These are phyloP conservation scores for Nemania serpens DNA, from an alignment of 2,329 filamentous ascomycete species.

Conservation along the genomic window DNA sequence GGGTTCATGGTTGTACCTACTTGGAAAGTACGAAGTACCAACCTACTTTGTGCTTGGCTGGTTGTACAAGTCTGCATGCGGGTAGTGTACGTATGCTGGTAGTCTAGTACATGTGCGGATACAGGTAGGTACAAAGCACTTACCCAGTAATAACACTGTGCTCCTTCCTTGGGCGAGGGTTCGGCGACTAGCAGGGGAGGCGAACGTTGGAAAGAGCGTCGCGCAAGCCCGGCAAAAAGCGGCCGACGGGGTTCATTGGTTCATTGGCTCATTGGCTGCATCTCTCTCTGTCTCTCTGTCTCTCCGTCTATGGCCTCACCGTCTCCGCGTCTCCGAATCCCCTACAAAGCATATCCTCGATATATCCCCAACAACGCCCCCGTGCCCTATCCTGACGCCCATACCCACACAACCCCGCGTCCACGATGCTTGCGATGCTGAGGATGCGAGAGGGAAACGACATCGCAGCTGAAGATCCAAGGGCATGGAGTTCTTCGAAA, in stretches of 20 bases:
- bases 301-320: slow-evolving; percentile 1
- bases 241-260: not conserved
- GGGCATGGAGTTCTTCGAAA: slow-evolving; percentile 43
- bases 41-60: not conserved
- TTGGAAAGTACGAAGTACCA: not conserved
- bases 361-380: no score
- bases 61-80: no score
- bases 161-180: not conserved
- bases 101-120: no score
- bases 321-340: not conserved
- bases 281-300: not conserved
- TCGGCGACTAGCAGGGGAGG: not conserved
- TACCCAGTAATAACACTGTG: not conserved
- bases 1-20: not conserved
- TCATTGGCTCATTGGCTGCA: not conserved
- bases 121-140: not conserved
- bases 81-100: no score
- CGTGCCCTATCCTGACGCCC: not conserved
- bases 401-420: slow-evolving; percentile 9
- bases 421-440: slow-evolving; percentile 27
- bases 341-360: no score
- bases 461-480: slow-evolving; percentile 14
- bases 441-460: slow-evolving; percentile 20
- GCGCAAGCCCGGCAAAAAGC: slow-evolving; percentile 1
- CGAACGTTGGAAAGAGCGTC: not conserved